Base-by-base conservation (phyloP, 2,329 filamentous ascomycete genomes). In the Aspergillus sp. region DNA sequence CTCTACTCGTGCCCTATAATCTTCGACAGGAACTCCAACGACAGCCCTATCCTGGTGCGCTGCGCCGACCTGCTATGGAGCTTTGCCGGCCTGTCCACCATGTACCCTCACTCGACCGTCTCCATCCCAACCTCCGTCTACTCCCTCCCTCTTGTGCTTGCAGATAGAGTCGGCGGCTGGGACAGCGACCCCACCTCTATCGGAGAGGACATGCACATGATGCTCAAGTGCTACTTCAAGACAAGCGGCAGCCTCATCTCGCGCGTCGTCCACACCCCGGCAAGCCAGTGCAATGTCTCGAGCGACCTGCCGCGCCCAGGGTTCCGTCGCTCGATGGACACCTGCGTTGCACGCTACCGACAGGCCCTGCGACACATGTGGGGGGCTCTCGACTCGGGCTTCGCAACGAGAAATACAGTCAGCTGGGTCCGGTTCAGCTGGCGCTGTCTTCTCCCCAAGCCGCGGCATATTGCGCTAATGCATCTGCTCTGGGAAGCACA, bases 181-280 rank as follows among this genome's bases (percentile, higher is more conserved):
- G 88, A 90, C 68, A 83, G 84, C 53, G 86, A 84, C 51, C 80
- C 84, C 1, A 87, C 89, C 59, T 87, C 88, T 18, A 90, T 91
- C 63, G 88, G 88, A 43, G 88, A 91, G 72, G 88, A 90, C 67
- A 74, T 90, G 67, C 88, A 91, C 76, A 90, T 90, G 88, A 89
- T 89, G 68, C 80, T 90, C 61, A 90, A 90, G 78, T 90, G 87
- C 71, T 90, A 90, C 76, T 90, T 90, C 62, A 85, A 87, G 1
- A 81, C 89, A 17, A 88, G 88, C 60, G 88, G 88, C 3, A 85
- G 89, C 68, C 69, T 90, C 53, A 85, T 85, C 12, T 83, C 83
- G 47, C 81, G 83, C 48, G 84, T 87, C 3, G 80, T 91, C 30
- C 76, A 87, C 64, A 87, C 85, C 59, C 87, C 88, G 2, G 86